Base-by-base conservation (phyloP, 2,329 filamentous ascomycete genomes). In the Epichloe uncinata region DNA sequence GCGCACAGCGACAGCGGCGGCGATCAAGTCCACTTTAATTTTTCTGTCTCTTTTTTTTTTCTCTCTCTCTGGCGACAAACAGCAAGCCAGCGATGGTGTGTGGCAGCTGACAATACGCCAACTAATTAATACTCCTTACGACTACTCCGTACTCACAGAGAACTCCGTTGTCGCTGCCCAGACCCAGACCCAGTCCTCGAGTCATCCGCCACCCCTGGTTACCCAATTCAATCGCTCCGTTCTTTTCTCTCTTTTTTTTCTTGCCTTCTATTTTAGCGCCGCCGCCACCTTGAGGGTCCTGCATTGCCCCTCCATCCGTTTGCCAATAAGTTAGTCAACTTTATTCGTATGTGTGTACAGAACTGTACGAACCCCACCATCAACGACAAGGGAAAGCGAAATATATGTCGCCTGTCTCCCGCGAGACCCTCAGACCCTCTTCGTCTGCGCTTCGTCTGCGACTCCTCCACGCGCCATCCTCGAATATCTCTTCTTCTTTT, bases 261-360 rank as follows among this genome's bases (percentile, higher is more conserved):
- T 7, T 6, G 7, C 45, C 15, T 34, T n/a, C n/a, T n/a, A n/a
- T n/a, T n/a, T 36, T n/a, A n/a, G 35, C 4, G 13, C 43, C 16
- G 15, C 36, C 37, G 15, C 45, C 35, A 47, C 45, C 20, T 16
- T 41, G 42, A 36, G 42, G 48, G 43, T 41, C 16, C 33, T 43
- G 12, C 13, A 16, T 18, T 48, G 36, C 50, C 45, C 50, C 45
- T 48, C 49, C 49, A 47, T 46, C 40, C 20, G 8, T 33, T 18
- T 38, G 13, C 22, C 1, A 26, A 26, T 7, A 26, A 26, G 22
- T n/a, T 38, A 4, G 26, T 30, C 26, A 1, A 30, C 26, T 30
- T 4, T 9, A 30, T 30, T 26, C 22, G n/a, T n/a, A n/a, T n/a
- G n/a, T n/a, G n/a, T n/a, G n/a, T n/a, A n/a, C n/a, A n/a, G n/a